Evolutionary conservation across 176 grass and related monocot species (phyloP).

Genomic region (Leersia perrieri): DNA sequence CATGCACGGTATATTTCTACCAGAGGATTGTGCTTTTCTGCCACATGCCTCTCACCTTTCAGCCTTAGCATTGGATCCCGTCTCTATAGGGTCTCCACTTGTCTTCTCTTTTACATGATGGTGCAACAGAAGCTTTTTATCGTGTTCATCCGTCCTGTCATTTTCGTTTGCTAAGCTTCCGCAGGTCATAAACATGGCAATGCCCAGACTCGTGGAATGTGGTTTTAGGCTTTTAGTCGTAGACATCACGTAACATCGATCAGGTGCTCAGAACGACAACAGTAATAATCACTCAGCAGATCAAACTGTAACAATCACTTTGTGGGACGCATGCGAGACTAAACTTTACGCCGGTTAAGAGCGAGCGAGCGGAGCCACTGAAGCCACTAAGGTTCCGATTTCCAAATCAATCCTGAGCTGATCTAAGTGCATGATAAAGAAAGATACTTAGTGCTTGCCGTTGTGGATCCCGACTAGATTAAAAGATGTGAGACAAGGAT

Average conservation of each 20-base stretch:
- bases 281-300: not conserved
- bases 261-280: not conserved
- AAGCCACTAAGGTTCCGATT: not conserved
- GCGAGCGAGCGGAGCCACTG: not conserved
- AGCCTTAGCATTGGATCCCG: not conserved
- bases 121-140: not conserved
- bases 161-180: not conserved
- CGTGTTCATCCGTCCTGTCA: not conserved
- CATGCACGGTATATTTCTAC: not conserved
- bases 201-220: not conserved
- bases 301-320: not conserved
- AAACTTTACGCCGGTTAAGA: not conserved
- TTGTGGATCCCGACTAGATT: not conserved
- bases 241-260: not conserved
- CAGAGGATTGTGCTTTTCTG: constrained; percentile 9
- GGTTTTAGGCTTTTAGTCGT: not conserved
- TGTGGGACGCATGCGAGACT: not conserved
- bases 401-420: not conserved
- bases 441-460: constrained; percentile 16
- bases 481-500: not conserved
- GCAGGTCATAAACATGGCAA: not conserved
- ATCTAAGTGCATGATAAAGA: constrained; percentile 8
- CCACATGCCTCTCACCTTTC: not conserved
- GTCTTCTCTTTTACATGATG: not conserved
- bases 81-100: not conserved